phyloP scores from a whole-genome alignment of 352 stramenopile genomes.

The Elongisporangium undulatum region DNA sequence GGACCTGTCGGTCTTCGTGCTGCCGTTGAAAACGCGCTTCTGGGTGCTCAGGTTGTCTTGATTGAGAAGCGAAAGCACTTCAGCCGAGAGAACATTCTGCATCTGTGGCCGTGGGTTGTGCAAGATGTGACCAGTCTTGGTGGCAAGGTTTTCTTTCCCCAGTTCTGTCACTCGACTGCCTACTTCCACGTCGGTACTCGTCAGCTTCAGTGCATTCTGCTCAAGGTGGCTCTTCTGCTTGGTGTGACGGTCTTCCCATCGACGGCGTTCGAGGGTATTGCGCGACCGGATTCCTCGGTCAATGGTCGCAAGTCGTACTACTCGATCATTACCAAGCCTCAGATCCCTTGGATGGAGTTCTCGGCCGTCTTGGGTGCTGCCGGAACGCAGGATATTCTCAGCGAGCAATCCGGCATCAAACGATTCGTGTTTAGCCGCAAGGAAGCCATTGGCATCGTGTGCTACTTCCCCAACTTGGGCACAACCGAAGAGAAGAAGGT shows the following conservation, averaged over 20 bases:
- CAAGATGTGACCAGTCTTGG: conserved; percentile 75
- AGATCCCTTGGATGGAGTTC: conserved; percentile 79
- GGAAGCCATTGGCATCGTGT: conserved; percentile 76
- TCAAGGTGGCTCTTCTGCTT: conserved; percentile 75
- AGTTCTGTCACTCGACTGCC: conserved; percentile 77
- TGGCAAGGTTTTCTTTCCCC: conserved; percentile 78
- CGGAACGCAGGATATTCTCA: conserved; percentile 66
- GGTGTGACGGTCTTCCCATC: conserved; percentile 64
- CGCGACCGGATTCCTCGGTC: conserved; percentile 42
- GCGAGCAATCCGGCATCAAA: conserved; percentile 58
- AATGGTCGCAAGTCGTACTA: conserved; percentile 65
- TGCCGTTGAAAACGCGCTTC: conserved; percentile 64
- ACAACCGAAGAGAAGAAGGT: conserved; percentile 76
- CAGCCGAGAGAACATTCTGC: conserved; percentile 80
- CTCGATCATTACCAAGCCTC: conserved; percentile 61
- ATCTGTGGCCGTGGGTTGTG: conserved; percentile 82
- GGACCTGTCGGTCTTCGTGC: conserved; percentile 70
- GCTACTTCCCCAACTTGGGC: conserved; percentile 73
- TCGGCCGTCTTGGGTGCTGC: conserved; percentile 61
- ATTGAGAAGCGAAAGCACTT: conserved; percentile 83
- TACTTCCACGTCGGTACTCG: conserved; percentile 85
- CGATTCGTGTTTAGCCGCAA: conserved; percentile 80
- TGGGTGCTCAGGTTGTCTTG: conserved; percentile 68
- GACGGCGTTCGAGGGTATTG: conserved; percentile 58
- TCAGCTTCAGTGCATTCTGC: conserved; percentile 80